Evolutionary conservation across 2,329 filamentous ascomycete species (phyloP), one percentile per base, ranked within the genome.

Genomic region (Trichoderma simmonsii): DNA sequence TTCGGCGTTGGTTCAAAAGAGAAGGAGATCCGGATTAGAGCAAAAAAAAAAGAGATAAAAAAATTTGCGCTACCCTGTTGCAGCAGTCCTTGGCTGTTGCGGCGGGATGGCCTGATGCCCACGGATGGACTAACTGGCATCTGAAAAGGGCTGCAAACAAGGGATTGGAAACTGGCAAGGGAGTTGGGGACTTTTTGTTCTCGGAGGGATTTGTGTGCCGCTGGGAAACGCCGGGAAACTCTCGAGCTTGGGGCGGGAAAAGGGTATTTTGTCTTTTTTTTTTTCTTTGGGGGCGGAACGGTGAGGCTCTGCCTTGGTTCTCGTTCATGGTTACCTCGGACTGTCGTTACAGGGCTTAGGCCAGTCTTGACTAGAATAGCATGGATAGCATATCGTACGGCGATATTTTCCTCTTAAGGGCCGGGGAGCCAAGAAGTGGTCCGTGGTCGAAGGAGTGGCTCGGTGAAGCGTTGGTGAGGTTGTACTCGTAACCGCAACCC

Each of bases 1-100:
- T 65, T 30, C 48, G 60, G 69, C 60, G 60, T 71, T 71, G 69
- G 60, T 65, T 71, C 48, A 64, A 71, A 66, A 71, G 54, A 71
- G 56, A 66, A 65, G 62, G 61, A 71, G 51, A 60, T 54, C n/a
- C 36, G 67, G 57, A 62, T 61, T 51, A n/a, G 61, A 36, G 21
- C 54, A 57, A 28, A 57, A 28, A 12, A 48, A 39, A 43, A n/a
- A 43, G n/a, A 54, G 21, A 54, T 24, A 43, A 60, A 48, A 51
- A 57, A 59, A 24, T 66, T 67, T 67, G 62, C 63, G 24, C 70
- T 60, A 71, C 70, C 56, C 56, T 71, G 63, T 59, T 51, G 57
- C 56, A 67, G 62, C 62, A 67, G 56, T 56, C 63, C 63, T 61
- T 62, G 70, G 56, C 62, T 67, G 60, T 56, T 71, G 62, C 43